These are phyloP conservation scores for Elsinoe necatrix DNA, from an alignment of 2,329 filamentous ascomycete species.

Conservation along the genomic window DNA sequence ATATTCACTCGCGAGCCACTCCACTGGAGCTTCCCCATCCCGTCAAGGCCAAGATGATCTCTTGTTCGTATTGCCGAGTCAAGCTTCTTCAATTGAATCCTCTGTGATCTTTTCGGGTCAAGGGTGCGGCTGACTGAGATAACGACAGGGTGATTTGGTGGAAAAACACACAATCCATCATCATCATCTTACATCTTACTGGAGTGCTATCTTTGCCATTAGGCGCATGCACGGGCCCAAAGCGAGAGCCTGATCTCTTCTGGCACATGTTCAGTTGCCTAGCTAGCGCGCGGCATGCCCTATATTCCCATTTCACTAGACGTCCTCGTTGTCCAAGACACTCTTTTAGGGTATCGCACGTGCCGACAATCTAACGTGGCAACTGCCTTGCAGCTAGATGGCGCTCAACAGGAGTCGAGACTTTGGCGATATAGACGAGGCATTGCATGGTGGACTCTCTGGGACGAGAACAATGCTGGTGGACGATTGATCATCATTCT, in stretches of 20 bases:
- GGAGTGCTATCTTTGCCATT: not conserved
- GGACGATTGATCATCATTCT: not conserved
- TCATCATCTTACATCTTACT: not conserved
- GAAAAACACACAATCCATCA: not conserved
- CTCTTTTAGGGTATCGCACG: not conserved
- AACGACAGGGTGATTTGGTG: not conserved
- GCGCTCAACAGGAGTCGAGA: not conserved
- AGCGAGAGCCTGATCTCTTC: not conserved
- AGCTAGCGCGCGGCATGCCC: conserved; percentile 1
- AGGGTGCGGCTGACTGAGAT: not conserved
- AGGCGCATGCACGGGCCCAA: not conserved
- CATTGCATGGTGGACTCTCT: not conserved
- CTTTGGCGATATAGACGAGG: not conserved
- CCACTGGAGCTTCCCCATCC: not conserved
- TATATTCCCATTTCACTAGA: not conserved
- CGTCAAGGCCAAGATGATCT: not conserved
- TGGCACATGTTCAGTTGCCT: not conserved
- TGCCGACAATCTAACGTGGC: not conserved
- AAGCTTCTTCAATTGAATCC: not conserved
- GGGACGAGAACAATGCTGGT: not conserved
- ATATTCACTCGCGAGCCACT: not conserved
- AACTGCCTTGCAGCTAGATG: not conserved
- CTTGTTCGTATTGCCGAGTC: conserved; percentile 10
- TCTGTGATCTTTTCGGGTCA: not conserved
- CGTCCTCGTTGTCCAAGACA: not conserved